Evolutionary conservation across 1,284 basidiomycete species (phyloP).

Genomic region (Vanrija pseudolonga): DNA sequence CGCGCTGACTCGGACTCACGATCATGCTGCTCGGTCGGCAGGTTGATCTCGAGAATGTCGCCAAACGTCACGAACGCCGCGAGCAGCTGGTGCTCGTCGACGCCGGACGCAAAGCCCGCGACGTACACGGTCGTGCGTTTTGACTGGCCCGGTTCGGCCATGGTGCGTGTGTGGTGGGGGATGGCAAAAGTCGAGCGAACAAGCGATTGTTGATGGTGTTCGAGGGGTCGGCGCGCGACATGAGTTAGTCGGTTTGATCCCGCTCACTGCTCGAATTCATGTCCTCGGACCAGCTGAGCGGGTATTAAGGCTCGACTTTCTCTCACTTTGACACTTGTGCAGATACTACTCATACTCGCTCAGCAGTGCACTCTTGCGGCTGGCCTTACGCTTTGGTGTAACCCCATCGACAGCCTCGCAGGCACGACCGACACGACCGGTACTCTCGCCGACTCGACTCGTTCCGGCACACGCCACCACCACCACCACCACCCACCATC

Average conservation of each 20-base stretch:
- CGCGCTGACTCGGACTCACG: slow-evolving; percentile 29
- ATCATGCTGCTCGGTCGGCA: slow-evolving; percentile 43
- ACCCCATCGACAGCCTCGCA: too few species aligned
- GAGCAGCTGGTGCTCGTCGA: slow-evolving; percentile 45
- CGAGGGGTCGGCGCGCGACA: neutral
- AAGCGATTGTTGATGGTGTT: neutral
- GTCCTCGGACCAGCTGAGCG: too few species aligned
- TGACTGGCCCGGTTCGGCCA: slow-evolving; percentile 4
- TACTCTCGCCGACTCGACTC: too few species aligned
- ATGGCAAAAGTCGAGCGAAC: neutral
- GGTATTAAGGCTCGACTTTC: too few species aligned
- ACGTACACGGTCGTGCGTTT: slow-evolving; percentile 45
- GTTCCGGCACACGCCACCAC: too few species aligned
- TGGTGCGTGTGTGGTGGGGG: neutral
- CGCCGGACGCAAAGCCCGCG: slow-evolving; percentile 36
- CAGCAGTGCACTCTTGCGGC: too few species aligned
- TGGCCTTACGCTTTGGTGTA: too few species aligned
- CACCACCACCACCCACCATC: too few species aligned
- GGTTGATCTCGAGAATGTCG: slow-evolving; percentile 47
- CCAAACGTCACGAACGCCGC: slow-evolving; percentile 49
- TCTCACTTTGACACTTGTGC: too few species aligned
- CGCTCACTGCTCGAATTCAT: neutral
- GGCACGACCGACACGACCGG: too few species aligned
- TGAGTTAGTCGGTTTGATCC: too few species aligned
- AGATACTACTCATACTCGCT: too few species aligned